These are phyloP conservation scores for Plantago ovata DNA, from an alignment of 257 asterid species.

Conservation along the genomic window DNA sequence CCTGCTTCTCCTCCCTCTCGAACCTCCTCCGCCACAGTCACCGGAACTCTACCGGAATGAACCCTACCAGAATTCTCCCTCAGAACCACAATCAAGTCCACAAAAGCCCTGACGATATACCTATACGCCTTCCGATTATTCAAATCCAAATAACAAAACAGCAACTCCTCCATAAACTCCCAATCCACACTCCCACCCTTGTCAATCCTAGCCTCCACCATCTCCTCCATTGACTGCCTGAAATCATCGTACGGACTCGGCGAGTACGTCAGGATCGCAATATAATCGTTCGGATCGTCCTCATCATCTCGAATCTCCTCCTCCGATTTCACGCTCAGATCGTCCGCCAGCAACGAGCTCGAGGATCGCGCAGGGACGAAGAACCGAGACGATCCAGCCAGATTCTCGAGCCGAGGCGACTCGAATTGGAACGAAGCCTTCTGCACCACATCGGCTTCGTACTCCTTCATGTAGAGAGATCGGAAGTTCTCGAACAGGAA, in stretches of 20 bases:
- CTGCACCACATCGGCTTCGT: slow-evolving; percentile 27
- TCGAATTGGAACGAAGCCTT: slow-evolving; percentile 18
- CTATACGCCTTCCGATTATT: slow-evolving; percentile 54
- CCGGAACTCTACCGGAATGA: no score
- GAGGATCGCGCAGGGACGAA: slow-evolving; percentile 32
- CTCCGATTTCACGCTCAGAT: background rate
- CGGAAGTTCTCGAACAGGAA: slow-evolving; percentile 42
- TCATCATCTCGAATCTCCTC: no score
- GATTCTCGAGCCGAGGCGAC: slow-evolving; percentile 33
- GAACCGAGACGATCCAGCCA: slow-evolving; percentile 36
- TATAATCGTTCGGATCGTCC: slow-evolving; percentile 31
- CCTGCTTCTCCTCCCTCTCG: slow-evolving; percentile 5
- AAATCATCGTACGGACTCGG: slow-evolving; percentile 51
- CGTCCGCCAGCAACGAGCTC: slow-evolving; percentile 19
- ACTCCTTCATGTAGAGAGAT: slow-evolving; percentile 32
- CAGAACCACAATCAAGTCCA: slow-evolving; percentile 45
- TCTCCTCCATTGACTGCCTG: slow-evolving; percentile 58
- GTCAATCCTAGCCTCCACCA: slow-evolving; percentile 51
- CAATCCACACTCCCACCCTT: slow-evolving; percentile 58
- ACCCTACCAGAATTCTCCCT: slow-evolving; percentile 35
- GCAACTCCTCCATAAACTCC: slow-evolving; percentile 75
- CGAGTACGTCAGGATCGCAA: slow-evolving; percentile 46
- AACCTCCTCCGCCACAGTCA: slow-evolving; percentile 12
- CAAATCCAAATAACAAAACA: slow-evolving; percentile 67
- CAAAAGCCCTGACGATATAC: slow-evolving; percentile 68